Evolutionary conservation across 176 grass and related monocot species (phyloP), one percentile per base, ranked within the genome.

Genomic region (Stipa capillata): DNA sequence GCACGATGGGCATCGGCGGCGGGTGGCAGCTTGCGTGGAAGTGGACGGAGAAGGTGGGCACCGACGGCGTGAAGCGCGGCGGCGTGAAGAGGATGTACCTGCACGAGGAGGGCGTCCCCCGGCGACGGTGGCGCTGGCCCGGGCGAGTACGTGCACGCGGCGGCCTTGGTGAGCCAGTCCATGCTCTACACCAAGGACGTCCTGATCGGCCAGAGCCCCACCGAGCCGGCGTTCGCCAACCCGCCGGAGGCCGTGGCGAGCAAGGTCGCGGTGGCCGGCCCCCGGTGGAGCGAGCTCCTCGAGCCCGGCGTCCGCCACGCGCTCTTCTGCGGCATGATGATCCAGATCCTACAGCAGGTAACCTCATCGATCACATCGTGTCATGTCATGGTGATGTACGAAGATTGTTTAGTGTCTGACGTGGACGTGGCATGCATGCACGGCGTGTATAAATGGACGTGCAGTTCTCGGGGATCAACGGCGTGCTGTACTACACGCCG

Each of bases 21-120:
- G 95, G 95, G 0, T 97, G 95, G 91, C 92, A 97, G 78, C 83
- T 97, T 24, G 94, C 91, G 18, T 97, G 91, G 91, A 92, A 97
- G 72, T 89, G 89, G 91, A 85, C 84, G 0, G 87, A 90, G 52
- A 83, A 80, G 28, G 84, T 86, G 2, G 82, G 83, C 0, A 10
- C 60, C 1, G 89, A 97, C 20, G 91, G 91, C 44, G 69, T 65
- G 5, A 83, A 56, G 37, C 84, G 85, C 49, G 85, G 91, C 6
- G 69, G 34, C 7, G 83, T 90, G 9, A 97, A 97, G 77, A 84
- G 92, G 64, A 94, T 97, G 74, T 97, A 94, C 75, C 73, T 97
- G 80, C 87, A 85, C 80, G 91, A 97, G 75, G 89, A 89, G 18
- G 89, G 67, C 15, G 42, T 32, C 20, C 20, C 55, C 5, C 6